Base-by-base conservation (phyloP, 202 grass and related monocot species). In the Bolboschoenoplectus hybrid region DNA sequence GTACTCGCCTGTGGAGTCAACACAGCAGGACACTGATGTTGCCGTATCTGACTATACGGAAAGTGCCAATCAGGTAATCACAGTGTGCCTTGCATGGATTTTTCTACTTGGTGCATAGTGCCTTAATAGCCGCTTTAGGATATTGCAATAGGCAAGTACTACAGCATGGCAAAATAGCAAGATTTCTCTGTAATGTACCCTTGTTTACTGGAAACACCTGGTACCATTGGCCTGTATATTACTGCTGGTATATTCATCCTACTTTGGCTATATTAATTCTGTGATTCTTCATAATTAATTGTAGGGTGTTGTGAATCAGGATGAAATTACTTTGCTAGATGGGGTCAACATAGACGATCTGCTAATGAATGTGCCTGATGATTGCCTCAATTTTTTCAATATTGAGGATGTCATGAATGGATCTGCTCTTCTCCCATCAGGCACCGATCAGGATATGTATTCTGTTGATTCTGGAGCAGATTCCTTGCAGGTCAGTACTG, bases 1-100 rank as follows among this genome's bases (percentile, higher is more conserved):
- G 10, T 87, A 84, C 88, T 94, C 92, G 13, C 85, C 90, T 56
- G 85, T 75, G 12, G 64, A 90, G 87, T 92, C 88, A 57, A 92
- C 86, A 79, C 70, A 50, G 71, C 90, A 90, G 86, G 86, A 90
- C 81, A 90, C 86, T 56, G 81, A 50, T 81, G 86, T 62, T 66
- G 51, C 56, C 45, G 10, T 88, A 38, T 68, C 56, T 40, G 45
- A 47, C 9, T 85, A 90, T 67, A 76, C 90, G 62, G 90, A 78
- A 63, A 86, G 84, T 8, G 9, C 75, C 53, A 58, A 58, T 41
- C 75, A 80, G 75, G 75, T 80, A 80, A 57, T 57, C 60, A 41
- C 7, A 60, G 52, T 3, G 2, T 7, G 7, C 67, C 40, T 71
- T 20, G 67, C 41, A 71, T 45, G 40, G 39, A 74, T 74, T 74